Evolutionary conservation across 2,329 filamentous ascomycete genomes (phyloP).

Genomic region (Ceratocystiopsis minuta): DNA sequence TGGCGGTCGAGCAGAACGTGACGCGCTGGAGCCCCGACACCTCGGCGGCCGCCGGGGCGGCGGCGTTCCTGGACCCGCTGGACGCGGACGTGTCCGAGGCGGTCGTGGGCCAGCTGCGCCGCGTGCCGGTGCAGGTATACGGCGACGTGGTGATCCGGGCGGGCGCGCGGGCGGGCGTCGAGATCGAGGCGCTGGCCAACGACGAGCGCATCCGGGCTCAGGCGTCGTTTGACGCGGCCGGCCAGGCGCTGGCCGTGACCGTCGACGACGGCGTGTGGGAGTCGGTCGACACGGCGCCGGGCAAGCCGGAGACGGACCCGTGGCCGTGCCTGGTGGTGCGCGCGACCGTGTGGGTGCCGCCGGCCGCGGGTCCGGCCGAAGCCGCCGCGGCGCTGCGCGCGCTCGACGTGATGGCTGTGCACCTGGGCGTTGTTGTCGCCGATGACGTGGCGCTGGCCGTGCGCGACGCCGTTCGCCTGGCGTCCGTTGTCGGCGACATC

Average conservation of each 20-base stretch:
- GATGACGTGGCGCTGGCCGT: conserved; percentile 22
- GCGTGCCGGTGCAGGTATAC: conserved; percentile 18
- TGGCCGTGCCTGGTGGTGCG: conserved; percentile 30
- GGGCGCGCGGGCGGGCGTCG: conserved; percentile 16
- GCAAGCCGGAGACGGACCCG: conserved; percentile 14
- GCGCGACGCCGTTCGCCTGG: conserved; percentile 14
- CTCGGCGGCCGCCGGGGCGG: too few species aligned
- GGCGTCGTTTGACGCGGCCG: conserved; percentile 15
- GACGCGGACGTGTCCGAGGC: too few species aligned
- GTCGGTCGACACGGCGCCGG: conserved; percentile 17
- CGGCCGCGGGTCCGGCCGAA: conserved; percentile 9
- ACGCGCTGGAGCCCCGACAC: too few species aligned
- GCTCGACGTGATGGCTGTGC: conserved; percentile 19
- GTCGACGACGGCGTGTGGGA: conserved; percentile 3
- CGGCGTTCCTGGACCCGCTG: too few species aligned
- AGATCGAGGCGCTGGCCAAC: conserved; percentile 28
- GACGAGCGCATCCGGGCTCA: conserved; percentile 21
- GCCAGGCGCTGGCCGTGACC: conserved; percentile 21
- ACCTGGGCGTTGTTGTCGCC: conserved; percentile 23
- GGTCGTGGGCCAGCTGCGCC: too few species aligned
- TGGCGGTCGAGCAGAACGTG: too few species aligned
- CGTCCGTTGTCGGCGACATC: conserved; percentile 22
- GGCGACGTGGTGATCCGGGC: conserved; percentile 28
- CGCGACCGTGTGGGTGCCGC: conserved; percentile 28
- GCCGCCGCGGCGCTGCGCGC: conserved; percentile 15